These are phyloP conservation scores for Sonneratia alba DNA, from an alignment of 345 rosid genomes.

Conservation along the genomic window DNA sequence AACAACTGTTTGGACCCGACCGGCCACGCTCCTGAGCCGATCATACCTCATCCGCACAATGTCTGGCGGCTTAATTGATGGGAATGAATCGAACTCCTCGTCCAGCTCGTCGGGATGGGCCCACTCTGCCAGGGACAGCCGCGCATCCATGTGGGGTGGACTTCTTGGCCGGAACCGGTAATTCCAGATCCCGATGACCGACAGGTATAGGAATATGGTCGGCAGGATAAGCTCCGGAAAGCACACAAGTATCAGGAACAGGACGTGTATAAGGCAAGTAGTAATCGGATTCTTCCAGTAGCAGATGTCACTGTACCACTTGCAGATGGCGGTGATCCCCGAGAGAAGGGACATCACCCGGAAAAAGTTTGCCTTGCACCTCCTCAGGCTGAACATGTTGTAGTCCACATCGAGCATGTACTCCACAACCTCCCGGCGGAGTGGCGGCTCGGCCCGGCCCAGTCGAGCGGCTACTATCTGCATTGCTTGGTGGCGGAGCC, in stretches of 20 bases:
- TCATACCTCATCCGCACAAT: slow-evolving; percentile 72
- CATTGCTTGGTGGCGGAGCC: slow-evolving; percentile 82
- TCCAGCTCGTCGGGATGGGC: slow-evolving; percentile 81
- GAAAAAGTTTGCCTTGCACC: slow-evolving; percentile 86
- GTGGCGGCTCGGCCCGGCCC: slow-evolving; percentile 79
- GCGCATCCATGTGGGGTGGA: slow-evolving; percentile 89
- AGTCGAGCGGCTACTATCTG: slow-evolving; percentile 74
- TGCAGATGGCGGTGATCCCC: slow-evolving; percentile 52
- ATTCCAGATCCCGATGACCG: slow-evolving; percentile 86
- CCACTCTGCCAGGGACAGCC: slow-evolving; percentile 65
- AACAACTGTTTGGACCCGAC: slow-evolving; percentile 73
- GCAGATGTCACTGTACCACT: slow-evolving; percentile 74
- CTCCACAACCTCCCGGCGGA: slow-evolving; percentile 75
- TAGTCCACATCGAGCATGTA: slow-evolving; percentile 92
- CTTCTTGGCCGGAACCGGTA: slow-evolving; percentile 76
- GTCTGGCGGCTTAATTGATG: slow-evolving; percentile 45
- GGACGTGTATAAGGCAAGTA: slow-evolving; percentile 59
- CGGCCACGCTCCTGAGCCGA: slow-evolving; percentile 69
- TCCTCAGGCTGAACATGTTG: slow-evolving; percentile 85
- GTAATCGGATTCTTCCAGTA: slow-evolving; percentile 86
- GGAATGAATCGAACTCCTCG: slow-evolving; percentile 87
- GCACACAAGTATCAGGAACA: slow-evolving; percentile 76
- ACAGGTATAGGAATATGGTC: slow-evolving; percentile 80
- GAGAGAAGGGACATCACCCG: slow-evolving; percentile 74
- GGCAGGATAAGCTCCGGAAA: slow-evolving; percentile 87